A percentile compares a stretch with the other conserved stretches of the same genome.
phyloP scores from a whole-genome alignment of 805 yeast species.

The Cyberlindnera misumaiensis region DNA sequence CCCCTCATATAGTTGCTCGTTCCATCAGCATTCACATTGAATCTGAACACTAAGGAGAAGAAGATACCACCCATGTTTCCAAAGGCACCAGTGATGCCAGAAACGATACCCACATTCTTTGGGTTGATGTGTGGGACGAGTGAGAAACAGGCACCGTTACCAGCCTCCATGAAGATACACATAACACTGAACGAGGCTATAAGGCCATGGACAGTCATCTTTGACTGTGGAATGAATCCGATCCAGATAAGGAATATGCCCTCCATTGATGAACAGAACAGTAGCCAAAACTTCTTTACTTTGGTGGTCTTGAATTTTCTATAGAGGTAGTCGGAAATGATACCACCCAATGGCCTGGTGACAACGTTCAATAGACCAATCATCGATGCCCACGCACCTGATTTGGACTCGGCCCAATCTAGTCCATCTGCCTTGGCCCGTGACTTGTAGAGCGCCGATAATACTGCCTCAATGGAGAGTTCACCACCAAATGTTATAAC shows the following conservation, averaged over 20 bases:
- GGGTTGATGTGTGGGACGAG: slow-evolving; percentile 30
- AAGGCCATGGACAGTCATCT: slow-evolving; percentile 23
- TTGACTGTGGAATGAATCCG: slow-evolving; percentile 23
- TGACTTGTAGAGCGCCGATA: slow-evolving; percentile 20
- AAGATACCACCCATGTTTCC: slow-evolving; percentile 32
- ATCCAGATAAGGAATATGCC: slow-evolving; percentile 31
- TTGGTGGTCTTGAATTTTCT: slow-evolving; percentile 22
- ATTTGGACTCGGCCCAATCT: slow-evolving; percentile 18
- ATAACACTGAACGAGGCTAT: slow-evolving; percentile 26
- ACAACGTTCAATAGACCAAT: slow-evolving; percentile 26
- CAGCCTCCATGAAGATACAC: slow-evolving; percentile 32
- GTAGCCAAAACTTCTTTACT: slow-evolving; percentile 29
- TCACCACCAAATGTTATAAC: slow-evolving; percentile 26
- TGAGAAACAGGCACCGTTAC: slow-evolving; percentile 32
- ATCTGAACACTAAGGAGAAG: slow-evolving; percentile 30
- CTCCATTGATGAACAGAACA: slow-evolving; percentile 24
- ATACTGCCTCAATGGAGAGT: slow-evolving; percentile 24
- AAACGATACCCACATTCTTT: slow-evolving; percentile 30
- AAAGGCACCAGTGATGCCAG: slow-evolving; percentile 30
- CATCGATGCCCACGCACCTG: slow-evolving; percentile 29
- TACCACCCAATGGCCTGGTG: slow-evolving; percentile 26
- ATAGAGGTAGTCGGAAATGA: slow-evolving; percentile 26
- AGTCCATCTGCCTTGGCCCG: slow-evolving; percentile 9
- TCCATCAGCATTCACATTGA: slow-evolving; percentile 19
- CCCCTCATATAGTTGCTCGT: slow-evolving; percentile 23